Evolutionary conservation across 768 basidiomycete genomes (phyloP), one percentile per base, ranked within the genome.

Genomic region (Lentinula boryana): DNA sequence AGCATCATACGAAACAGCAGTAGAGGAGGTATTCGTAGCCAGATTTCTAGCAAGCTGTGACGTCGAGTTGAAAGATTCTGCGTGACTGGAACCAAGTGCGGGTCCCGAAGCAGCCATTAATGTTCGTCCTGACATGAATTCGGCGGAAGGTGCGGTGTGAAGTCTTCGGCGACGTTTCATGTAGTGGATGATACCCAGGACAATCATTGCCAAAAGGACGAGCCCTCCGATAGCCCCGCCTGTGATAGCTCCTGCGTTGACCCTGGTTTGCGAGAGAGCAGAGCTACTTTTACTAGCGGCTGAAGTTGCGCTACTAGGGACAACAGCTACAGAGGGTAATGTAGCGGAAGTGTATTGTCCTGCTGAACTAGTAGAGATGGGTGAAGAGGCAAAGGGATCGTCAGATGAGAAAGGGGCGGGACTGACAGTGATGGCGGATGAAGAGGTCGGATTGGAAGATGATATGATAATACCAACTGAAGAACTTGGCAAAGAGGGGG

Each of bases 181-280:
- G 63, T 78, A 41, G 52, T 84, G 61, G n/a, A 74, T 35, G 35
- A 27, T 27, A 27, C 65, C 72, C 7, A 78, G 56, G 5, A 68
- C 50, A 15, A 77, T 36, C 8, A 77, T 62, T 36, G 82, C 68
- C 33, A 74, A 77, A n/a, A 82, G 85, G 16, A 87, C 63, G 51
- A 84, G 74, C 15, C 77, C 74, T 2, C 85, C 86, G 5, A 79
- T 84, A 43, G 87, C 82, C 4, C 76, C 76, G 9, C 81, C 84
- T 8, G 73, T 73, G 44, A 76, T 66, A 40, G 60, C 55, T 16
- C 40, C 55, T n/a, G 18, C 38, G 27, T 41, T 32, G 40, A 27
- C n/a, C 15, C 51, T 21, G 35, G 61, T 56, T 15, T 66, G 60
- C 21, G 64, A 44, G 8, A 55, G 55, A 35, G 35, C 35, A 27